These are phyloP conservation scores for Cantharellus cinnabarinus DNA, from an alignment of 768 basidiomycete species.

Conservation along the genomic window DNA sequence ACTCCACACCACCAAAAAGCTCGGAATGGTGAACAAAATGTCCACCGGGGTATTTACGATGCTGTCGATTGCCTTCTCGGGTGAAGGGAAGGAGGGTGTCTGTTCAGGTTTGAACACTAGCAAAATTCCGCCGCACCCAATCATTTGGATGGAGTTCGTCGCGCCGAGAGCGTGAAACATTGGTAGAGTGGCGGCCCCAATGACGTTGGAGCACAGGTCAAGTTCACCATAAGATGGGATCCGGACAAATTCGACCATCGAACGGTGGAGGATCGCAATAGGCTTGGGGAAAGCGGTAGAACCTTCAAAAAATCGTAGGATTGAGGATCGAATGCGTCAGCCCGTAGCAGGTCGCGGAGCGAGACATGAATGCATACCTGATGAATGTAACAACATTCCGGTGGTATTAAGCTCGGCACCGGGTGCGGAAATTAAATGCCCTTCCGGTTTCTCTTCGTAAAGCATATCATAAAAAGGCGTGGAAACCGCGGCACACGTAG, in stretches of 20 bases:
- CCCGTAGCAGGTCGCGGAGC: neutral
- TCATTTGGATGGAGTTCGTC: neutral
- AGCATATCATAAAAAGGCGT: no score
- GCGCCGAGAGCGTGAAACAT: conserved; percentile 6
- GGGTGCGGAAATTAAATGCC: neutral
- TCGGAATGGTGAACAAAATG: conserved; percentile 7
- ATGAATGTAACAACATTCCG: conserved; percentile 14
- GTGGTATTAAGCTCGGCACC: neutral
- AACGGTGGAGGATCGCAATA: conserved; percentile 1
- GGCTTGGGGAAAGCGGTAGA: conserved; percentile 10
- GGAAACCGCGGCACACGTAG: no score
- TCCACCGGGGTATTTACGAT: neutral
- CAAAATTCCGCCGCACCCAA: neutral
- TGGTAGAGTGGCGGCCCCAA: neutral
- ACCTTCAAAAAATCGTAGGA: neutral
- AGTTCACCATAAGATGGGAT: conserved; percentile 4
- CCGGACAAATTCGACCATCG: conserved; percentile 1
- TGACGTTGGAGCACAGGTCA: conserved; percentile 1
- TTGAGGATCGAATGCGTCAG: neutral
- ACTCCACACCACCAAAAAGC: conserved; percentile 5
- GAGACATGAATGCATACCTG: conserved; percentile 8
- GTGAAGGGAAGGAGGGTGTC: conserved; percentile 4
- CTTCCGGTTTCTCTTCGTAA: neutral
- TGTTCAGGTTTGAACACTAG: conserved; percentile 6
- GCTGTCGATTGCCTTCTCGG: conserved; percentile 6